Conservation (phyloP, 495 filamentous ascomycete species). For the Aspergillus ellipticus region DNA sequence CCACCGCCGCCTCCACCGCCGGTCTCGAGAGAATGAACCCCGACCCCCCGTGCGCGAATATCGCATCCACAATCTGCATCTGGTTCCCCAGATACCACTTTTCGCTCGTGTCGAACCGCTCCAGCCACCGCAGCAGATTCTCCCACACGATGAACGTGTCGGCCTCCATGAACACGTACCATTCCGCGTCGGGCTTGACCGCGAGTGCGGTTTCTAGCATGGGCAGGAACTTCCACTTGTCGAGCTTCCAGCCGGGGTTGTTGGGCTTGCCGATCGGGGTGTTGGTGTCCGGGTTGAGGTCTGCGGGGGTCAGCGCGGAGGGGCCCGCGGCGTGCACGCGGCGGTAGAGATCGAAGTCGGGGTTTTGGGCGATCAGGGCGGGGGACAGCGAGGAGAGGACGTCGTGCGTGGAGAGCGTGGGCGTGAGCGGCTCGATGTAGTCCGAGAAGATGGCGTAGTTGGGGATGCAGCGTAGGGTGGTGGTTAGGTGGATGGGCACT, state of each 20-base stretch:
- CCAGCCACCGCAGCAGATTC: conserved; percentile 56
- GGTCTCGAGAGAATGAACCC: conserved; percentile 53
- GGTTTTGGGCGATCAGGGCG: conserved; percentile 24
- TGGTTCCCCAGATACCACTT: conserved; percentile 54
- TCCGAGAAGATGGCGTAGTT: conserved; percentile 49
- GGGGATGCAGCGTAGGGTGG: conserved; percentile 44
- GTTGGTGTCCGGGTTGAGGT: conserved; percentile 30
- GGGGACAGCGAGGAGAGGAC: conserved; percentile 39
- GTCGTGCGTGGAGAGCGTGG: conserved; percentile 34
- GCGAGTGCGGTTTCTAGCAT: conserved; percentile 56
- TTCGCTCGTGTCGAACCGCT: conserved; percentile 41
- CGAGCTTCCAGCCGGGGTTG: conserved; percentile 58
- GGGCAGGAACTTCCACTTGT: conserved; percentile 70
- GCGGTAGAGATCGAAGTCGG: conserved; percentile 45
- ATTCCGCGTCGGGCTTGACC: conserved; percentile 49
- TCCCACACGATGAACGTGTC: conserved; percentile 66
- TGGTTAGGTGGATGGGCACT: conserved; percentile 41
- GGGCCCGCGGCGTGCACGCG: conserved; percentile 35
- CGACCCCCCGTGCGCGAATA: conserved; percentile 65
- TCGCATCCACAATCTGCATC: conserved; percentile 39
- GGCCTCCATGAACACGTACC: conserved; percentile 67
- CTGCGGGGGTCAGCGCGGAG: conserved; percentile 25
- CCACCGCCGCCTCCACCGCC: conserved; percentile 27
- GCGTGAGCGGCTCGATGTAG: conserved; percentile 41
- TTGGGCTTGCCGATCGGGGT: conserved; percentile 31